These are phyloP conservation scores for Ormosia emarginata DNA, from an alignment of 306 rosid species.

Conservation along the genomic window DNA sequence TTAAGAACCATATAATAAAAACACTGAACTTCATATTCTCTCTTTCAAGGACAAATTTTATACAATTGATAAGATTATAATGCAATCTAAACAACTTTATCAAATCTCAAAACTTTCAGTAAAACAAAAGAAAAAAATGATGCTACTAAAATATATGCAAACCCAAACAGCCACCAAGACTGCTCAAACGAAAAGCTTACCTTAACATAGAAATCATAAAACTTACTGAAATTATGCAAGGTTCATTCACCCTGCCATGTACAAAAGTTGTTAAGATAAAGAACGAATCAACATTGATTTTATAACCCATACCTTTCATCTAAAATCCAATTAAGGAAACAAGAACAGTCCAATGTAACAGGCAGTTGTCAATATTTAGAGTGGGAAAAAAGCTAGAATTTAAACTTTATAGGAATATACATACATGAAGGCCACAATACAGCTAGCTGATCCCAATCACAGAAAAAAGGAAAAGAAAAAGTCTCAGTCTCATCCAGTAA, in stretches of 20 bases:
- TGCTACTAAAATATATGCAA: neutral
- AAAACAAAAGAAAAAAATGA: neutral
- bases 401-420: neutral
- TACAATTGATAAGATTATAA: neutral
- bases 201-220: neutral
- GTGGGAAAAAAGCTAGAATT: neutral
- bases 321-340: neutral
- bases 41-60: neutral
- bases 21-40: neutral
- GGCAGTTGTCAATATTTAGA: neutral
- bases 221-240: neutral
- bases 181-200: neutral
- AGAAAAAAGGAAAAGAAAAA: neutral
- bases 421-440: neutral
- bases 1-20: slow-evolving; percentile 3
- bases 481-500: slow-evolving; percentile 5
- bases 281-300: neutral
- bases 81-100: neutral
- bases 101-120: neutral
- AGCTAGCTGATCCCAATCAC: no score
- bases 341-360: neutral
- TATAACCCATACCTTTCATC: neutral
- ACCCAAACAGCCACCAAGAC: neutral
- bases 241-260: neutral
- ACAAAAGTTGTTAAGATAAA: neutral